Conservation (phyloP, 2,329 filamentous ascomycete genomes). For the Sporothrix inflata region DNA sequence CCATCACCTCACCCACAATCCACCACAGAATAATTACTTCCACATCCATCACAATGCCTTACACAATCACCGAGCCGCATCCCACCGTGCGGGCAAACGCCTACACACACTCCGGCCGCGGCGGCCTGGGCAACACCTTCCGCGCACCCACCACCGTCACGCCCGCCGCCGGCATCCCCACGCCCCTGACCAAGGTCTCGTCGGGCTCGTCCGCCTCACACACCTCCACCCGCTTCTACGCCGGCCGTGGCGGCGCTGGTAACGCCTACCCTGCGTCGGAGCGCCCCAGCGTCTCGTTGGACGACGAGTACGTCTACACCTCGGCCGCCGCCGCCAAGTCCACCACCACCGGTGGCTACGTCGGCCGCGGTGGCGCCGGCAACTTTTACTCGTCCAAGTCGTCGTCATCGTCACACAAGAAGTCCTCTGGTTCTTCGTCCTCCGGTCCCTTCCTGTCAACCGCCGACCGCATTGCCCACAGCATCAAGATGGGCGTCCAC, state of each 20-base stretch:
- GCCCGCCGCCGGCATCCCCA: conserved; percentile 56
- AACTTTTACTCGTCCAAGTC: conserved; percentile 50
- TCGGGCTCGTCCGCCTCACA: conserved; percentile 46
- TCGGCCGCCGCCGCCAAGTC: conserved; percentile 53
- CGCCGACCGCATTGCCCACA: conserved; percentile 25
- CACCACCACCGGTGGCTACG: conserved; percentile 58
- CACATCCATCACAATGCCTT: conserved; percentile 44
- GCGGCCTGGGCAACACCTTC: conserved; percentile 61
- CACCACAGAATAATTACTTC: not conserved
- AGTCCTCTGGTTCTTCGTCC: not conserved
- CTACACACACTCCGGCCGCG: conserved; percentile 58
- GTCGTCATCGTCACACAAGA: conserved; percentile 28
- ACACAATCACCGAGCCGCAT: conserved; percentile 54
- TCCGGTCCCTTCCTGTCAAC: conserved; percentile 23
- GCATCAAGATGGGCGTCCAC: conserved; percentile 10
- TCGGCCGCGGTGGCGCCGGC: conserved; percentile 67
- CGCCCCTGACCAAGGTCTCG: conserved; percentile 49
- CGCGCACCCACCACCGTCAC: conserved; percentile 48
- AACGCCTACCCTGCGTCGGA: conserved; percentile 60
- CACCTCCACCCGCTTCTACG: conserved; percentile 59
- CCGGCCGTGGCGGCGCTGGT: conserved; percentile 68
- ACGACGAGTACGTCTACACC: conserved; percentile 65
- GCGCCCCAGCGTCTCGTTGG: conserved; percentile 65
- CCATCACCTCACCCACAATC: not conserved
- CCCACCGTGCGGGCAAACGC: conserved; percentile 51